Evolutionary conservation across 2,329 filamentous ascomycete genomes (phyloP).

Genomic region (Neocatenulostroma microsporum): DNA sequence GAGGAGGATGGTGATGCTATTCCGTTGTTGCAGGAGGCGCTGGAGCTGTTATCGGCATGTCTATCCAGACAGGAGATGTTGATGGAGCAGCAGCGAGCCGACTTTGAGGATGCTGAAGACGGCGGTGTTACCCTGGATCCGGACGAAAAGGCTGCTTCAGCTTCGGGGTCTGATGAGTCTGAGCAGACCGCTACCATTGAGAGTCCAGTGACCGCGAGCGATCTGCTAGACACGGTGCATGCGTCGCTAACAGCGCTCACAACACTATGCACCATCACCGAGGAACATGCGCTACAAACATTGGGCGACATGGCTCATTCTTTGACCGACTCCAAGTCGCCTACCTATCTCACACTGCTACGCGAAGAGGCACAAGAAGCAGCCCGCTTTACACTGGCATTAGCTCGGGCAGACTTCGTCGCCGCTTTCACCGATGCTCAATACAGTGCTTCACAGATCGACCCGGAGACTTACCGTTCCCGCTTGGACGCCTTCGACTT

Average conservation of each 20-base stretch:
- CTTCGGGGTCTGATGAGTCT: slow-evolving; percentile 20
- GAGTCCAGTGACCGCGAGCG: slow-evolving; percentile 56
- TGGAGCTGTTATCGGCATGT: slow-evolving; percentile 51
- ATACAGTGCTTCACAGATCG: slow-evolving; percentile 46
- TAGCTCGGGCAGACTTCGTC: slow-evolving; percentile 51
- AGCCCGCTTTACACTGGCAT: slow-evolving; percentile 35
- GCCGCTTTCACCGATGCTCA: slow-evolving; percentile 50
- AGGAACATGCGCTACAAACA: slow-evolving; percentile 39
- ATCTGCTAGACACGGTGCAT: slow-evolving; percentile 60
- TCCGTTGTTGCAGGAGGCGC: slow-evolving; percentile 51
- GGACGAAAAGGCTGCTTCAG: slow-evolving; percentile 10
- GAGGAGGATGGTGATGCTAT: slow-evolving; percentile 48
- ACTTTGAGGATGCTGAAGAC: slow-evolving; percentile 26
- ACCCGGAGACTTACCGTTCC: slow-evolving; percentile 47
- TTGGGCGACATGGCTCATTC: slow-evolving; percentile 54
- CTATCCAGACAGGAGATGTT: slow-evolving; percentile 39
- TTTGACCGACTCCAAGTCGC: slow-evolving; percentile 48
- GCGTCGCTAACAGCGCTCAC: slow-evolving; percentile 50
- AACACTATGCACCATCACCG: slow-evolving; percentile 42
- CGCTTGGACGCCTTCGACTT: slow-evolving; percentile 28
- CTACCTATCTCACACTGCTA: slow-evolving; percentile 41
- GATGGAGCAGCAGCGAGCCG: slow-evolving; percentile 34
- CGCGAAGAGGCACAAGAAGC: slow-evolving; percentile 16
- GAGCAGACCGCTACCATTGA: slow-evolving; percentile 61
- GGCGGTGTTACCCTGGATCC: slow-evolving; percentile 21